These are phyloP conservation scores for Brassica cretica DNA, from an alignment of 345 rosid genomes.

Conservation along the genomic window DNA sequence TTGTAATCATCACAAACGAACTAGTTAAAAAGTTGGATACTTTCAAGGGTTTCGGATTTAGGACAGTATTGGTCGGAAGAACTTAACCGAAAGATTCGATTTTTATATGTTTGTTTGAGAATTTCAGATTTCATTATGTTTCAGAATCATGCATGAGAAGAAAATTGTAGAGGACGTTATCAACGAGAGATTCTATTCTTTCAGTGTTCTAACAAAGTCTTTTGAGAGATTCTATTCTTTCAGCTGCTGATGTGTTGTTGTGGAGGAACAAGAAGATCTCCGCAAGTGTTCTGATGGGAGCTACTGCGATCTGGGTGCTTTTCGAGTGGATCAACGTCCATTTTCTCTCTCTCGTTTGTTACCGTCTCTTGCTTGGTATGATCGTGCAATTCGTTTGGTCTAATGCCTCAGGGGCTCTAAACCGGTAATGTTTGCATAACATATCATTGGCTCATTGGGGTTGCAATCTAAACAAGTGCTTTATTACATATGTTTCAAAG, in stretches of 20 bases:
- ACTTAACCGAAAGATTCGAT: constrained; percentile 21
- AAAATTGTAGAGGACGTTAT: constrained; percentile 56
- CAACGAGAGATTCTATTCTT: constrained; percentile 30
- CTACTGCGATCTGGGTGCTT: constrained; percentile 82
- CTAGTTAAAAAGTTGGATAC: neutral
- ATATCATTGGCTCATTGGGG: neutral
- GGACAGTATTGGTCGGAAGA: neutral
- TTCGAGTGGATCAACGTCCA: constrained; percentile 93
- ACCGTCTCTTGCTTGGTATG: constrained; percentile 75
- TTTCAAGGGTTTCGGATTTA: neutral
- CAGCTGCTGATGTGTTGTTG: constrained; percentile 97
- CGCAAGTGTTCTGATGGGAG: constrained; percentile 60
- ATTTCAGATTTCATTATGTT: constrained; percentile 10
- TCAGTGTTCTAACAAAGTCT: constrained; percentile 31
- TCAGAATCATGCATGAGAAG: constrained; percentile 78
- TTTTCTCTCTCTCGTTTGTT: constrained; percentile 65
- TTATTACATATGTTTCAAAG: neutral
- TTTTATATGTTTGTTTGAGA: constrained; percentile 5
- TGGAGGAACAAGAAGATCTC: constrained; percentile 99
- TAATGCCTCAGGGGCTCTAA: constrained; percentile 69
- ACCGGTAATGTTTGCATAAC: constrained; percentile 39
- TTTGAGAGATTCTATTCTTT: constrained; percentile 22
- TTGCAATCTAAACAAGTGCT: constrained; percentile 18
- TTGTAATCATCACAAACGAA: constrained; percentile 18
- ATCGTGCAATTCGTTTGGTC: constrained; percentile 81